Conservation (phyloP, 208 protist genomes). For the Strigomonas culicis region DNA sequence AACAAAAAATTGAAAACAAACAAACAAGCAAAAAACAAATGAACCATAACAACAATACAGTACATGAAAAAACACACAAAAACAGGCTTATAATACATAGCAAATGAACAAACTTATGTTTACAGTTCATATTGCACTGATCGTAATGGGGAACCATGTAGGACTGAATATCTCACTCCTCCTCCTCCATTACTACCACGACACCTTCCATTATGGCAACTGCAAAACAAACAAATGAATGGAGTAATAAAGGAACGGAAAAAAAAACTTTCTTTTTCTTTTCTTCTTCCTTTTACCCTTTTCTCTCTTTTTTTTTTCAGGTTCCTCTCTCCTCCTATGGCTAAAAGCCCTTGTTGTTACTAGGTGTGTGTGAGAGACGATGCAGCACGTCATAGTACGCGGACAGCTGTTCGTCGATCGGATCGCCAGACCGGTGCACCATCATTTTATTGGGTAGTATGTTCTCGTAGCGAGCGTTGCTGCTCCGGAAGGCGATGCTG, state of each 20-base stretch:
- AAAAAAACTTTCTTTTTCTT: neutral
- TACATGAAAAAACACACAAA: neutral
- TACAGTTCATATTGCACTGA: neutral
- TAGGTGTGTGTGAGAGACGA: neutral
- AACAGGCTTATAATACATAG: neutral
- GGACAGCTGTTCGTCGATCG: neutral
- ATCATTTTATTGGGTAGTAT: constrained; percentile 1
- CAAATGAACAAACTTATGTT: neutral
- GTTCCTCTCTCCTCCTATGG: neutral
- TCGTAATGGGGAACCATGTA: neutral
- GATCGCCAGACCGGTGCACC: neutral
- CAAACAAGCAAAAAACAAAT: neutral
- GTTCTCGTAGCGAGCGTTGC: constrained; percentile 1
- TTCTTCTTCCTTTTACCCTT: neutral
- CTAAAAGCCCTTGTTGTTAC: neutral
- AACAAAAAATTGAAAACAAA: neutral
- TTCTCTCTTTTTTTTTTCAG: constrained; percentile 1
- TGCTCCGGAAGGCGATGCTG: neutral
- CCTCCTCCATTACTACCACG: neutral
- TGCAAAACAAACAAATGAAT: neutral
- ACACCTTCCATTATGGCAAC: neutral
- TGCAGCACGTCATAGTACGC: neutral
- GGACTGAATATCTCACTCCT: neutral
- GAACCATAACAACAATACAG: neutral
- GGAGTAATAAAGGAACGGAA: neutral